phyloP scores from a whole-genome alignment of 2,329 filamentous ascomycete genomes.

The Chalara sp. region DNA sequence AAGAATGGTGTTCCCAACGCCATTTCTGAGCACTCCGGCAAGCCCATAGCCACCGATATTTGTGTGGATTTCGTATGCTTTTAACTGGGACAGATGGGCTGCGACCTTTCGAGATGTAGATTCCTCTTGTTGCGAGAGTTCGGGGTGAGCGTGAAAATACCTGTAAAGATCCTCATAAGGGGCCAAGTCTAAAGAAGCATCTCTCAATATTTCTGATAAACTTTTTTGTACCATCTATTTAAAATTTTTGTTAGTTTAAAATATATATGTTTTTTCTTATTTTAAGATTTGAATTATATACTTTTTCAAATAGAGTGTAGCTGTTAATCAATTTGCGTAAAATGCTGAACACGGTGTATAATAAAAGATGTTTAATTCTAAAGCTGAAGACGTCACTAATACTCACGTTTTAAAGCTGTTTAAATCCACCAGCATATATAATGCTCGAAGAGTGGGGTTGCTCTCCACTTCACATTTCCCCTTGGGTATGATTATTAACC shows the following conservation, averaged over 20 bases:
- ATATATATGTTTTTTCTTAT: not conserved
- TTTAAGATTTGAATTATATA: not conserved
- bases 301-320: too few relatives aligned
- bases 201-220: not conserved
- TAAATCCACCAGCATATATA: not conserved
- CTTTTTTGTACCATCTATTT: not conserved
- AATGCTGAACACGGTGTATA: too few relatives aligned
- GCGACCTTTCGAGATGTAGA: constrained; percentile 42
- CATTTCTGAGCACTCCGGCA: constrained; percentile 48
- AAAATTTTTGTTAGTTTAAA: not conserved
- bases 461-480: not conserved
- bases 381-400: not conserved
- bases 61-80: constrained; percentile 36
- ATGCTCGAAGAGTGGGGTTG: not conserved
- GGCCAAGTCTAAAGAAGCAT: constrained; percentile 5
- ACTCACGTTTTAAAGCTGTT: not conserved
- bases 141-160: constrained; percentile 50
- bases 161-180: constrained; percentile 49
- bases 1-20: constrained; percentile 45
- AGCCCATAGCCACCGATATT: constrained; percentile 53
- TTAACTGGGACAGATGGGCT: constrained; percentile 28
- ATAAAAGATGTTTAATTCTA: not conserved
- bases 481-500: not conserved
- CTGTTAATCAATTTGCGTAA: too few relatives aligned
- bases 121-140: constrained; percentile 49